Conservation (phyloP, 768 basidiomycete species). For the Mycena kentingensis region DNA sequence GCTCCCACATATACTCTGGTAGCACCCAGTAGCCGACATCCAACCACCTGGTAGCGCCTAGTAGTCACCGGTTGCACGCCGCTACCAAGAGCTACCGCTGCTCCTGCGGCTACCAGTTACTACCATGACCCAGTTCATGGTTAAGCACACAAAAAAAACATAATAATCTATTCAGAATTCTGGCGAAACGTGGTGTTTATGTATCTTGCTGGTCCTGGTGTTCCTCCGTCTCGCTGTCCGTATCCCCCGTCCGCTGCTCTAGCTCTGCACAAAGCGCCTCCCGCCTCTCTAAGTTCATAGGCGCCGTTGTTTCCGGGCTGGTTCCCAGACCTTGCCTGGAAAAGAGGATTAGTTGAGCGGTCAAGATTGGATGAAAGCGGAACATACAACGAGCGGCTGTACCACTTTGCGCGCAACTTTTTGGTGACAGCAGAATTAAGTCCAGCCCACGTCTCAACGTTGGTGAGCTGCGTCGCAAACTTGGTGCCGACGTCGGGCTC, state of each 20-base stretch:
- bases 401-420: slow-evolving; percentile 7
- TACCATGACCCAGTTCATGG: not conserved
- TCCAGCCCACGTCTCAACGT: slow-evolving; percentile 3
- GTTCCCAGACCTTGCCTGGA: not conserved
- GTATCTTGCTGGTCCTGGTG: not conserved
- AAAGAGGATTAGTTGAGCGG: not conserved
- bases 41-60: not conserved
- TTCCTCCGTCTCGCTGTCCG: slow-evolving; percentile 3
- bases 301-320: not conserved
- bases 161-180: not conserved
- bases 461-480: not conserved
- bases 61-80: not conserved
- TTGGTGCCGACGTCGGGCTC: not conserved
- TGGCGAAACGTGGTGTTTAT: not conserved
- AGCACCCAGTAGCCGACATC: no score
- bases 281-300: not conserved
- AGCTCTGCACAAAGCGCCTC: not conserved
- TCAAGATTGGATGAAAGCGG: not conserved
- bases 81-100: not conserved
- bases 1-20: not conserved
- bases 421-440: not conserved
- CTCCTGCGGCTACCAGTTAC: not conserved
- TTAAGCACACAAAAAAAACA: not conserved
- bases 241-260: slow-evolving; percentile 2
- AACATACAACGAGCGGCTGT: slow-evolving; percentile 3